Evolutionary conservation across 1,139 yeast species (phyloP), one percentile per base, ranked within the genome.

Genomic region (Barnettozyma hawaiiensis): DNA sequence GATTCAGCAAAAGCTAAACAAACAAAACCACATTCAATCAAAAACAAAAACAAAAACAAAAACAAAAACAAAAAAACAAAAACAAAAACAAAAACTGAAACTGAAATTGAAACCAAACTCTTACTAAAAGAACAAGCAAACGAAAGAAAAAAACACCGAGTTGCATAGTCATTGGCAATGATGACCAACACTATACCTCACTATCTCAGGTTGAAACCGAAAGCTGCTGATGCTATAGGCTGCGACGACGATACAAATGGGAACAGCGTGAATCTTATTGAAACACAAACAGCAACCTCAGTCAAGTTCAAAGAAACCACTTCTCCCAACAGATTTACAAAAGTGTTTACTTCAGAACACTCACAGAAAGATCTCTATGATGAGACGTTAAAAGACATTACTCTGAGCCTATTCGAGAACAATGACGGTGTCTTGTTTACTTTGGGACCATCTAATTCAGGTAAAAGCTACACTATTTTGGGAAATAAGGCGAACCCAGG

Each of bases 391-490:
- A 55, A 59, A 36, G 54, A 53, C 8, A 50, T 62, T 7, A 61
- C 67, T 2, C 36, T 50, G 18, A 55, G 59, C 28, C 52, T 60
- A 5, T 49, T 67, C 9, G 57, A 55, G 7, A 66, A 64, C 8
- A 59, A 60, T 12, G 78, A 73, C 49, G 63, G 70, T 19, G 55
- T 70, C 12, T 51, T 73, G 22, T 69, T 74, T 49, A 65, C 76
- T 0, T 53, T 75, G 52, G 80, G 79, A 0, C 73, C 79, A 21
- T 69, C 77, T 1, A 73, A 73, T 28, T 66, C 75, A 11, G 78
- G 78, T 6, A 73, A 74, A 43, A 58, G 64, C 9, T 61, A 57
- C 42, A 53, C 69, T 1, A 46, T 67, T 7, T 61, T 65, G 45
- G 67, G 67, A 26, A 54, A 55, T 35, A 53, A 39, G 5, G 43